Evolutionary conservation across 768 basidiomycete genomes (phyloP).

Genomic region (Harrya chromipes): DNA sequence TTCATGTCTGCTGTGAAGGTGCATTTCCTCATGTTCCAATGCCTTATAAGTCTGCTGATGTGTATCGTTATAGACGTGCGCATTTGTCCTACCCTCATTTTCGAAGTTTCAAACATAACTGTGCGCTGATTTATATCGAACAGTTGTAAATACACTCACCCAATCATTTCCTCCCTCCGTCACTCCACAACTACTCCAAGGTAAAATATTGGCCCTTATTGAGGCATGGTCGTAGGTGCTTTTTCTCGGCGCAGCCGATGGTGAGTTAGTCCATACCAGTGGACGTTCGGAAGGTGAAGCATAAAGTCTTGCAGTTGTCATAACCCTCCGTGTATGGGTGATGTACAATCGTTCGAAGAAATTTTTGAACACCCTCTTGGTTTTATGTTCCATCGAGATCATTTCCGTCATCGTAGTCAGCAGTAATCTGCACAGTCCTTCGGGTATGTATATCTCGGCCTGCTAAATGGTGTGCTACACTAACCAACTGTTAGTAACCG

Average conservation of each 20-base stretch:
- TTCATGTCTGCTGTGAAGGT: conserved; percentile 9
- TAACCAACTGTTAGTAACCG: no score
- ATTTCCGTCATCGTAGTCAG: no score
- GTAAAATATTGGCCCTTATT: neutral
- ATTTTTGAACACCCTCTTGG: no score
- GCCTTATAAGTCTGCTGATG: neutral
- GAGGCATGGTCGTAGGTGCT: neutral
- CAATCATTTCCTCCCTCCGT: neutral
- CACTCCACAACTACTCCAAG: neutral
- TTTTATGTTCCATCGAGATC: no score
- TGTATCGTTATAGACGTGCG: neutral
- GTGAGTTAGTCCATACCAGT: no score
- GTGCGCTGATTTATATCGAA: neutral
- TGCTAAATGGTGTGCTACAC: no score
- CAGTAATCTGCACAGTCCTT: no score
- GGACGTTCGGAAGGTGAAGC: no score
- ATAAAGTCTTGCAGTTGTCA: no score
- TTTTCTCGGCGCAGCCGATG: conserved; percentile 2
- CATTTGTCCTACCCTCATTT: neutral
- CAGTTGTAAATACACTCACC: neutral
- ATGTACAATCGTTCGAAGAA: no score
- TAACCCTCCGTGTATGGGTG: no score
- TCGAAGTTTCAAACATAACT: neutral
- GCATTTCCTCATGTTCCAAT: neutral
- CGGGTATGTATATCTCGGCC: no score